Conservation (phyloP, 1,139 yeast genomes). For the Suhomyces coccinellae region DNA sequence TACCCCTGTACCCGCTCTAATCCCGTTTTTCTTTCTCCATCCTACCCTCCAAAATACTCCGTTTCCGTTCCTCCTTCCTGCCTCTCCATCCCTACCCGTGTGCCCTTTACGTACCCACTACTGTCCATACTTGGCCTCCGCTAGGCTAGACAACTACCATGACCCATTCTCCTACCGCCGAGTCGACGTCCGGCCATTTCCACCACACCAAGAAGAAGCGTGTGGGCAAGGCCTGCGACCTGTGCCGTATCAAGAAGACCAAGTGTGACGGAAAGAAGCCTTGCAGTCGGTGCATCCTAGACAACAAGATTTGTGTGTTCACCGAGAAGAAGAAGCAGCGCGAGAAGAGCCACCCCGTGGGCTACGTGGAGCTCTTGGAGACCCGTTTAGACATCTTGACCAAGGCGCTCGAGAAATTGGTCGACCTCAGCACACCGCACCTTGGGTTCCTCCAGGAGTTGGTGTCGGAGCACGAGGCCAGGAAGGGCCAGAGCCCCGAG, state of each 20-base stretch:
- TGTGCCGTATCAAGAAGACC: constrained; percentile 72
- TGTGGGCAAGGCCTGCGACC: constrained; percentile 81
- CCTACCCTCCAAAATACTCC: neutral
- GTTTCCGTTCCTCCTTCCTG: neutral
- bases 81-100: neutral
- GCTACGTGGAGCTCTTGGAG: constrained; percentile 71
- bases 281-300: constrained; percentile 65
- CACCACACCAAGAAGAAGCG: constrained; percentile 53
- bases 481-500: constrained; percentile 1
- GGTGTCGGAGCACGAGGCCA: constrained; percentile 12
- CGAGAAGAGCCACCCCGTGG: constrained; percentile 62
- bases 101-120: neutral
- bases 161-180: constrained; percentile 10
- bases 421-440: constrained; percentile 38
- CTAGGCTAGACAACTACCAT: neutral
- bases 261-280: constrained; percentile 81
- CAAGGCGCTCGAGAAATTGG: constrained; percentile 49
- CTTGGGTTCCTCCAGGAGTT: constrained; percentile 32
- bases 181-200: constrained; percentile 1
- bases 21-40: neutral
- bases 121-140: neutral
- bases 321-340: constrained; percentile 64
- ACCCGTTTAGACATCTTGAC: constrained; percentile 64
- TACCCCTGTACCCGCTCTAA: neutral
- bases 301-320: constrained; percentile 74